Base-by-base conservation (phyloP, 345 rosid species). In the Populus simonii region DNA sequence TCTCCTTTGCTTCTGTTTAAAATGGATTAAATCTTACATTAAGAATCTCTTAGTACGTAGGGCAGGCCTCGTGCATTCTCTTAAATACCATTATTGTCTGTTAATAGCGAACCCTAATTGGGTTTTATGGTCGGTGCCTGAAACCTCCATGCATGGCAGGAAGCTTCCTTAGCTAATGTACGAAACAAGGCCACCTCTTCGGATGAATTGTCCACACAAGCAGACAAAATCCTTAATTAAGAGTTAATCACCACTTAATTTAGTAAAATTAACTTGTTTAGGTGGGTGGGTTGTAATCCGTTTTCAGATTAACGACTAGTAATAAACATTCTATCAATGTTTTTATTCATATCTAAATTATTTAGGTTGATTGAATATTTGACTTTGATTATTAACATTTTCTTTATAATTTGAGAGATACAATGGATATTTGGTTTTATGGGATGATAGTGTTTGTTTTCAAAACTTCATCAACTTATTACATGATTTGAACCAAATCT, bases 71-170 rank as follows among this genome's bases (percentile, higher is more conserved):
- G 83, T 85, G 80, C 80, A 23, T 59, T 74, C 76, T 47, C 36
- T 65, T 63, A 33, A n/a, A 38, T 22, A 65, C 23, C 62, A 55
- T 55, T 55, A 57, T 57, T 57, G 2, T 57, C 63, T 57, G 63
- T 57, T 8, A 10, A 9, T n/a, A 27, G 61, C 15, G 15, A 68
- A 67, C n/a, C 65, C 55, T 76, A 47, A 62, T 79, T 63, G 27
- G 36, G 33, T 31, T 79, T 8, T 13, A 12, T 71, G 81, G 89
- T 82, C 88, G 91, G 91, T 82, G 89, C 80, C 87, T 68, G 66
- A 83, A 79, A 80, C 78, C 82, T 77, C 43, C 76, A 22, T 79
- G 36, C 76, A n/a, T 71, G 16, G 51, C 68, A 78, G 73, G 90
- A 87, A 89, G 83, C 82, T 83, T 87, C 89, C 72, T 80, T 57